Evolutionary conservation across 345 rosid genomes (phyloP).

Genomic region (Ailanthus altissimus): DNA sequence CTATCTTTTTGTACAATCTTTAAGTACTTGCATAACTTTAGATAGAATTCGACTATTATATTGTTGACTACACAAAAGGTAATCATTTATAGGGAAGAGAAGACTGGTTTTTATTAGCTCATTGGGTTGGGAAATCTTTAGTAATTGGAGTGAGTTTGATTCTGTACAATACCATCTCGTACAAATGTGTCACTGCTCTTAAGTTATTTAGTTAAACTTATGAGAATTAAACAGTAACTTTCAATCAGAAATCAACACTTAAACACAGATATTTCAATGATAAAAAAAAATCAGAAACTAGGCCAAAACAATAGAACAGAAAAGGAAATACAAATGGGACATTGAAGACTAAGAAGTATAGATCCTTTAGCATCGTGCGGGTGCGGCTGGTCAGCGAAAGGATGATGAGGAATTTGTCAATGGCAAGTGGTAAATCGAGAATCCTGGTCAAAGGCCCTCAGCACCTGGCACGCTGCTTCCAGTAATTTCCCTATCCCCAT

Average conservation of each 20-base stretch:
- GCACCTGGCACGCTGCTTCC: conserved; percentile 46
- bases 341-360: background rate
- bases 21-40: too few species aligned
- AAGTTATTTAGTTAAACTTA: background rate
- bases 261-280: background rate
- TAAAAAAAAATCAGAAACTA: background rate
- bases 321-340: background rate
- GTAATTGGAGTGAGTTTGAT: background rate
- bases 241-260: background rate
- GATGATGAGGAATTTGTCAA: too few species aligned
- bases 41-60: too few species aligned
- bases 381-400: too few species aligned
- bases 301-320: background rate
- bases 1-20: too few species aligned
- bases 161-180: background rate
- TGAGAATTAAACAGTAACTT: background rate
- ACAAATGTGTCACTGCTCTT: background rate
- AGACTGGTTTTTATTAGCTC: too few species aligned
- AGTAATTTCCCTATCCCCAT: conserved; percentile 56
- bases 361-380: background rate
- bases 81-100: too few species aligned
- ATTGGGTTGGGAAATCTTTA: background rate
- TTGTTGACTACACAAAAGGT: too few species aligned
- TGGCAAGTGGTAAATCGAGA: conserved; percentile 31
- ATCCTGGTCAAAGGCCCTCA: conserved; percentile 41